Evolutionary conservation across 2,329 filamentous ascomycete genomes (phyloP).

Genomic region (Exophiala dermatitidis): DNA sequence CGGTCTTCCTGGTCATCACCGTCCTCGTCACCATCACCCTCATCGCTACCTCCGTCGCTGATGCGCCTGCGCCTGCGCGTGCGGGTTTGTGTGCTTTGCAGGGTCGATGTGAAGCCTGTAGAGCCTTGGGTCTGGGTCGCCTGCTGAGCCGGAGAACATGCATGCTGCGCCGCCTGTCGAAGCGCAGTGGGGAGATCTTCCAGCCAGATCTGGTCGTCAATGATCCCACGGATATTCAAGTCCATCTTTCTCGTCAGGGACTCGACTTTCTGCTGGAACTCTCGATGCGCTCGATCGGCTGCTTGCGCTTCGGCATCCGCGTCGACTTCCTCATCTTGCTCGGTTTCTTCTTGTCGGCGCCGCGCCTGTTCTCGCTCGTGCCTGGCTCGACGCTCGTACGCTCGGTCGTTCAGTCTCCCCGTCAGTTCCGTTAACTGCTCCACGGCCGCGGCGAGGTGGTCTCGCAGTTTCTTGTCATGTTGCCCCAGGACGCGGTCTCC

Average conservation of each 20-base stretch:
- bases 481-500: not conserved
- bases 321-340: not conserved
- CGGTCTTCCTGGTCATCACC: conserved; percentile 30
- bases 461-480: conserved; percentile 6
- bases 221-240: conserved; percentile 48
- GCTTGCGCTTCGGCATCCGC: conserved; percentile 2
- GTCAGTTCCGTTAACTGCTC: conserved; percentile 13
- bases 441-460: conserved; percentile 11
- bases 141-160: conserved; percentile 21
- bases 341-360: not conserved
- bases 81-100: conserved; percentile 7
- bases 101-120: conserved; percentile 30
- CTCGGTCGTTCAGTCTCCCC: conserved; percentile 13
- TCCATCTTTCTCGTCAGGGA: conserved; percentile 51
- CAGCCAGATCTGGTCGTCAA: conserved; percentile 50
- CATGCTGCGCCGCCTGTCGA: conserved; percentile 37
- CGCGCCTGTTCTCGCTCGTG: conserved; percentile 2
- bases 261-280: conserved; percentile 42
- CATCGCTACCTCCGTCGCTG: conserved; percentile 28
- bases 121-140: conserved; percentile 32
- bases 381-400: conserved; percentile 5
- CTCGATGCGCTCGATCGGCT: conserved; percentile 6
- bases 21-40: conserved; percentile 35
- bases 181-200: conserved; percentile 41
- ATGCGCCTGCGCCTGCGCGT: too few relatives aligned